Base-by-base conservation (phyloP, 768 basidiomycete species). In the Boletus edulis region DNA sequence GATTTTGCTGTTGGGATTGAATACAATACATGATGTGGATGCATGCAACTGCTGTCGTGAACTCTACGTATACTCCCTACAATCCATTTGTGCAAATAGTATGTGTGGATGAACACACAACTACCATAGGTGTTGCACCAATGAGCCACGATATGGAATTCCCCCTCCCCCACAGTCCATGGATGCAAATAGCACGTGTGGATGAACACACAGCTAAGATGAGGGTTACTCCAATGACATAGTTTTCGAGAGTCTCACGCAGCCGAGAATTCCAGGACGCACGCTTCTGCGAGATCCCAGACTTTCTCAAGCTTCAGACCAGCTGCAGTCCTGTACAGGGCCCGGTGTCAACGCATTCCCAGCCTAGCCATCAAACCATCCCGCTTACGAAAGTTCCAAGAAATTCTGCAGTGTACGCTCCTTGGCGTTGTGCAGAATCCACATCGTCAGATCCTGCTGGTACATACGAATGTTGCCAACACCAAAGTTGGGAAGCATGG, bases 401-500 rank as follows among this genome's bases (percentile, higher is more conserved):
- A 58, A 65, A 15, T 68, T 62, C 22, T 64, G 59, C 31, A 73
- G 44, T 13, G 66, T 72, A 17, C 71, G 70, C 22, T 75, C 72
- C 58, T 65, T 66, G 18, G 64, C 67, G 46, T 75, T 73, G 50
- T 66, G 62, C 4, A 63, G 4, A 13, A 69, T 43, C 57, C 56
- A 62, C 72, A 73, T 74, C 3, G 54, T 50, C 45, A 74, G 3
- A 41, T 73, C 74, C 35, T 61, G 60, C 31, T 69, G 52, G 53
- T 75, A 68, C 53, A 65, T 53, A 1, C 64, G 64, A 18, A 65
- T 58, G 35, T 59, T 63, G 3, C 71, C 71, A 10, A 61, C 63
- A 15, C 73, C 72, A 48, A 65, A 72, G 60, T 71, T 75, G 5
- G 67, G 55, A 22, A 72, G 60, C 31, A 74, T 38, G 9, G 70